phyloP scores from a whole-genome alignment of 2,329 filamentous ascomycete species.

The Metarhizium brunneum region DNA sequence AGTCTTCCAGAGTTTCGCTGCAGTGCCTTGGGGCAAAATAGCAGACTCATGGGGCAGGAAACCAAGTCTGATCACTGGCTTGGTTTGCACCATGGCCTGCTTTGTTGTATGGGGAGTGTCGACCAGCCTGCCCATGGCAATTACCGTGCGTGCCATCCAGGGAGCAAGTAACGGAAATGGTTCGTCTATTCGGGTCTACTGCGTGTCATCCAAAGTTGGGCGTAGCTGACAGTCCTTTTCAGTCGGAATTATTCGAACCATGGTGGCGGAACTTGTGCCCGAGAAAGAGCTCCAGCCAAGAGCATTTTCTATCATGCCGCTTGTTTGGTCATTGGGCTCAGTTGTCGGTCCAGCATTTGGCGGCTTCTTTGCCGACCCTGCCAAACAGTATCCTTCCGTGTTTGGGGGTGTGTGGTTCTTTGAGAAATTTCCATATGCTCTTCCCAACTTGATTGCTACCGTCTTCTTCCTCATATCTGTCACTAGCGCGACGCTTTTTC shows the following conservation, averaged over 20 bases:
- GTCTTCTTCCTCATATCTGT: conserved; percentile 72
- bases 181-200: conserved; percentile 23
- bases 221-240: not conserved
- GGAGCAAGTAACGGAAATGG: conserved; percentile 82
- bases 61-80: conserved; percentile 64
- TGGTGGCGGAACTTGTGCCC: conserved; percentile 88
- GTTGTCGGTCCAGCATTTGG: conserved; percentile 86
- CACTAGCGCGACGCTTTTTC: conserved; percentile 64
- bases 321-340: conserved; percentile 79
- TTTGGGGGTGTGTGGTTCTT: conserved; percentile 63
- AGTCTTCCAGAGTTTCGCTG: conserved; percentile 60
- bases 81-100: conserved; percentile 71
- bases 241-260: conserved; percentile 86
- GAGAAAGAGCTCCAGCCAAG: conserved; percentile 77
- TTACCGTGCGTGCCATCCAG: conserved; percentile 66
- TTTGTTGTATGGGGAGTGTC: conserved; percentile 81
- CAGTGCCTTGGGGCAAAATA: conserved; percentile 65
- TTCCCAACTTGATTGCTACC: conserved; percentile 75
- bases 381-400: conserved; percentile 59
- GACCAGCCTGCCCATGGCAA: conserved; percentile 68
- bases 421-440: conserved; percentile 66
- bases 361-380: conserved; percentile 75
- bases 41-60: conserved; percentile 78
- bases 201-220: not conserved
- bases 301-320: conserved; percentile 88